Conservation (phyloP, 1,139 yeast species). For the Debaryomyces singareniensis region DNA sequence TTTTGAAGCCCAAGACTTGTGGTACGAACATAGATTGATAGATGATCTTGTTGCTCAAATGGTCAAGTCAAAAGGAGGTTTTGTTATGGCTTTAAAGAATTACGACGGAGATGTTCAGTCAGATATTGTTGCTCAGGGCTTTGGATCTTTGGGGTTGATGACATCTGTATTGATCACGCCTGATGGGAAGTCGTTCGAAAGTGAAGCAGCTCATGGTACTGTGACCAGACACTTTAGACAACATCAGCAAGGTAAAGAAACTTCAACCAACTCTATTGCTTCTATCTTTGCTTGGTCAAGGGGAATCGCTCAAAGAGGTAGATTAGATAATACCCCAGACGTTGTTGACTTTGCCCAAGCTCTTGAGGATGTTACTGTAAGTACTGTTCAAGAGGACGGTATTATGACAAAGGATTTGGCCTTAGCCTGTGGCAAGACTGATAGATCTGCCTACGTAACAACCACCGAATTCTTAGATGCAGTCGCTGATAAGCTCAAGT, state of each 20-base stretch:
- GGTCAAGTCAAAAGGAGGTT: slow-evolving; percentile 81
- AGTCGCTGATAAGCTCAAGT: slow-evolving; percentile 48
- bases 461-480: slow-evolving; percentile 73
- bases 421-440: slow-evolving; percentile 61
- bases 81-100: slow-evolving; percentile 75
- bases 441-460: slow-evolving; percentile 61
- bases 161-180: slow-evolving; percentile 82
- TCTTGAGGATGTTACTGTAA: slow-evolving; percentile 63
- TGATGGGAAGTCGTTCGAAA: slow-evolving; percentile 76
- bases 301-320: slow-evolving; percentile 78
- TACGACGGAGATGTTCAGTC: slow-evolving; percentile 86
- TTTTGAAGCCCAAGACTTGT: slow-evolving; percentile 62
- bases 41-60: slow-evolving; percentile 90
- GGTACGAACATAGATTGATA: slow-evolving; percentile 77
- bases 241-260: slow-evolving; percentile 78
- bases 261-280: slow-evolving; percentile 80
- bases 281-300: slow-evolving; percentile 85
- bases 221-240: slow-evolving; percentile 84
- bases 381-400: slow-evolving; percentile 67
- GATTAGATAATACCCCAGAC: slow-evolving; percentile 63
- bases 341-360: slow-evolving; percentile 62
- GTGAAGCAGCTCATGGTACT: slow-evolving; percentile 86
- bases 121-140: slow-evolving; percentile 83
- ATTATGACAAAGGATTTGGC: slow-evolving; percentile 84
- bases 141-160: slow-evolving; percentile 80